phyloP scores from a whole-genome alignment of 169 alveolate genomes.

The Plasmodium coatneyi region DNA sequence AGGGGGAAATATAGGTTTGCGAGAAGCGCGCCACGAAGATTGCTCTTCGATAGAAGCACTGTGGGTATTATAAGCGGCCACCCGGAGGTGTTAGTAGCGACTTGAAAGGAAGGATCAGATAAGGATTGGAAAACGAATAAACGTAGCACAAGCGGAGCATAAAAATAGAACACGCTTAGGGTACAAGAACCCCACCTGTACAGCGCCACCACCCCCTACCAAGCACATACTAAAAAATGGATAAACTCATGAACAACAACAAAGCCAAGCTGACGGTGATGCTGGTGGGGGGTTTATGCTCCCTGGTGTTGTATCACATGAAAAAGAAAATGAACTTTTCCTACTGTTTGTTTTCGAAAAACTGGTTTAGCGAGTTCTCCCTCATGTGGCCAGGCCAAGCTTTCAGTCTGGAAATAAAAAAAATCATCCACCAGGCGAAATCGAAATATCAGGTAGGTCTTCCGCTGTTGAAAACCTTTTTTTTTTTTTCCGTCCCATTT shows the following conservation, averaged over 20 bases:
- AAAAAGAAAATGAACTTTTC: conserved; percentile 14
- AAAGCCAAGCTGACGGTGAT: conserved; percentile 15
- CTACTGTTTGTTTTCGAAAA: conserved; percentile 30
- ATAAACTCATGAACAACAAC: conserved; percentile 11
- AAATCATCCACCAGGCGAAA: conserved; percentile 73
- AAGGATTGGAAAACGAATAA: neutral
- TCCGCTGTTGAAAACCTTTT: neutral
- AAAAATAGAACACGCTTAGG: neutral
- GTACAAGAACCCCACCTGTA: neutral
- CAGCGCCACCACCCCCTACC: neutral
- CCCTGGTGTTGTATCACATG: conserved; percentile 46
- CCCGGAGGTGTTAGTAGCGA: neutral
- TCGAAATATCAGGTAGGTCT: conserved; percentile 79
- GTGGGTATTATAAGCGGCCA: neutral
- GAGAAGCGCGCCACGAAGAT: neutral
- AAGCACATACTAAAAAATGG: neutral
- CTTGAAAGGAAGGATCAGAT: neutral
- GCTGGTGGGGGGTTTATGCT: conserved; percentile 51
- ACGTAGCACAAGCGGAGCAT: neutral
- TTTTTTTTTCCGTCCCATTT: neutral
- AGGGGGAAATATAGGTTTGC: neutral
- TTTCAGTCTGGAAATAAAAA: conserved; percentile 71
- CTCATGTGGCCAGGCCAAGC: conserved; percentile 76
- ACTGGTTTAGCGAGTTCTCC: conserved; percentile 68
- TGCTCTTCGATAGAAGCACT: neutral